phyloP scores from a whole-genome alignment of 345 rosid genomes.

The Corchorus capsularis region DNA sequence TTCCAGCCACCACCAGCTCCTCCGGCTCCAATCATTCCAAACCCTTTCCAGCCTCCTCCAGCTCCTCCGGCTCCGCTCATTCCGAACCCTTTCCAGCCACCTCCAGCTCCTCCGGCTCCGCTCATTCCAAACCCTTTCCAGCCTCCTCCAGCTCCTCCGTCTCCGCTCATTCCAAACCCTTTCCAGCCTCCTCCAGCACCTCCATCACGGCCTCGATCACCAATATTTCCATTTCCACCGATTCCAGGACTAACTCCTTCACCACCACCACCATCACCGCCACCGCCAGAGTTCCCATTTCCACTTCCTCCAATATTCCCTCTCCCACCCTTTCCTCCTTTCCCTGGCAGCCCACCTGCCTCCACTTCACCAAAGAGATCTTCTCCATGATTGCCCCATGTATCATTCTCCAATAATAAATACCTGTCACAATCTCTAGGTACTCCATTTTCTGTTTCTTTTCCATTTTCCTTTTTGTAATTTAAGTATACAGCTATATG shows the following conservation, averaged over 20 bases:
- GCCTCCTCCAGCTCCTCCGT: conserved; percentile 30
- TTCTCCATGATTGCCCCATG: conserved; percentile 29
- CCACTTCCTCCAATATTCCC: conserved; percentile 48
- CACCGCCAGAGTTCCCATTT: conserved; percentile 36
- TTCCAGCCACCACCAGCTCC: conserved; percentile 40
- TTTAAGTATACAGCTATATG: not conserved
- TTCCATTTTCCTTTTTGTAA: not conserved
- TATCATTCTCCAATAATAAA: conserved; percentile 16
- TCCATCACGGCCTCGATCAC: conserved; percentile 28
- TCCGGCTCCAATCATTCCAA: conserved; percentile 39
- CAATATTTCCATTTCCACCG: conserved; percentile 15
- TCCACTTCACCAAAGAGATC: conserved; percentile 31
- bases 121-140: not conserved
- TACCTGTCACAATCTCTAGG: not conserved
- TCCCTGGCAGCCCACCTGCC: conserved; percentile 49
- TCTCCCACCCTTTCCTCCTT: conserved; percentile 32
- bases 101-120: conserved; percentile 21
- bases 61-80: conserved; percentile 1
- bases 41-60: conserved; percentile 41
- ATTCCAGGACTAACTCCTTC: conserved; percentile 42
- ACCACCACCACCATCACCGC: conserved; percentile 43
- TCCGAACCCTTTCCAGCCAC: not conserved
- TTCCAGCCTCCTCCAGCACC: conserved; percentile 28
- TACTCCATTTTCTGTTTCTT: not conserved
- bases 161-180: conserved; percentile 18